A percentile compares a stretch with the other conserved stretches of the same genome.
These are phyloP conservation scores for Saccharomycopsis guyanensis DNA, from an alignment of 805 yeast genomes.

Conservation along the genomic window DNA sequence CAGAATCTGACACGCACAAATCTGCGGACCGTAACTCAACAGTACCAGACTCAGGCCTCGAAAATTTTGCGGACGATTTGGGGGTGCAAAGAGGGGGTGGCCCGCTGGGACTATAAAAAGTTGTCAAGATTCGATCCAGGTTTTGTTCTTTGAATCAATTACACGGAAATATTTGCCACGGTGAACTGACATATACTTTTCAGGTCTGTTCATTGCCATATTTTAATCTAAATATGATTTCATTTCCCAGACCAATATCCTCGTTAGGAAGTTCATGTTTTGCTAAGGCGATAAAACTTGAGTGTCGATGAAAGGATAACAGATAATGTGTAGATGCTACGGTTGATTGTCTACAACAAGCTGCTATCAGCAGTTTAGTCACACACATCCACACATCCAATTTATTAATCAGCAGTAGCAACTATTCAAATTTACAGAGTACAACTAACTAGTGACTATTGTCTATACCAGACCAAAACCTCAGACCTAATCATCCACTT, in stretches of 20 bases:
- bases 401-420: no score
- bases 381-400: no score
- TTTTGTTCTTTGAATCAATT: constrained; percentile 19
- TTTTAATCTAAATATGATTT: constrained; percentile 11
- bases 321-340: neutral
- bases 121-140: neutral
- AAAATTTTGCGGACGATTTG: neutral
- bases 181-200: constrained; percentile 12
- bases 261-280: constrained; percentile 20
- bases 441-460: no score
- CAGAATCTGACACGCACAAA: no score
- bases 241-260: constrained; percentile 20
- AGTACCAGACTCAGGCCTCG: no score
- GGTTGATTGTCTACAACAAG: no score
- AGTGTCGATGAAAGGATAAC: constrained; percentile 21
- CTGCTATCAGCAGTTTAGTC: no score
- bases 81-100: no score
- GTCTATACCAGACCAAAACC: no score
- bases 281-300: constrained; percentile 12
- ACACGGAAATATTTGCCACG: constrained; percentile 22
- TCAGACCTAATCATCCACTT: no score
- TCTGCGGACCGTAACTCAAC: no score
- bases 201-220: constrained; percentile 22
- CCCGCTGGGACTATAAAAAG: neutral
- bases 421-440: no score